Evolutionary conservation across 106 monocot species (phyloP), one percentile per base, ranked within the genome.

Genomic region (Dendrobium nobile): DNA sequence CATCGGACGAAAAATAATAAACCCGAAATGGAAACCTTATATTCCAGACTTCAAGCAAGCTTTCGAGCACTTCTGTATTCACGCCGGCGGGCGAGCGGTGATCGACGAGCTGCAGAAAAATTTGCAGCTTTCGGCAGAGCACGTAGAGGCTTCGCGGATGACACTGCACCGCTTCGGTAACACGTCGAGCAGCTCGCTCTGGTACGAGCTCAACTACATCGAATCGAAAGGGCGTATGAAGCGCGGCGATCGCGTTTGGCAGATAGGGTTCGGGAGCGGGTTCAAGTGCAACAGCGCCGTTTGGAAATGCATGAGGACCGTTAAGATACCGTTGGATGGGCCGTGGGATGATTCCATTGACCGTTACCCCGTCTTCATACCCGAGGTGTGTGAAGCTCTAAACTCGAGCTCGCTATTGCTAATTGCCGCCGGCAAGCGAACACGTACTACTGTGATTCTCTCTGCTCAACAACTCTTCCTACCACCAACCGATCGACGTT

Each of bases 11-110:
- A 82, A 77, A 44, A 6, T 82, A 19, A 51, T 82, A 3, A 82
- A 82, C 68, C 82, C 82, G 5, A 82, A 82, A 41, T 80, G 76
- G 89, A 87, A 82, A 64, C 82, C 87, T 0, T 89, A 91, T 81
- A 84, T 93, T 19, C 93, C 93, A 0, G 86, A 96, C 89, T 97
- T 97, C 88, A 92, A 90, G 80, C 84, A 70, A 75, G 96, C 92
- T 9, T 88, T 92, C 82, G 90, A 97, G 78, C 96, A 97, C 81
- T 92, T 96, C 82, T 97, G 96, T 87, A 88, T 97, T 31, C 96
- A 96, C 84, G 85, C 93, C 31, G 96, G 96, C 7, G 94, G 94
- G 7, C 77, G 87, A 61, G 94, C 92, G 56, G 94, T 92, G 82
- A 90, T 95, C 72, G 94, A 95, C 82, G 94, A 90, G 80, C 56